Conservation (phyloP, 1,284 basidiomycete species). For the Cystobasidium pallidum region DNA sequence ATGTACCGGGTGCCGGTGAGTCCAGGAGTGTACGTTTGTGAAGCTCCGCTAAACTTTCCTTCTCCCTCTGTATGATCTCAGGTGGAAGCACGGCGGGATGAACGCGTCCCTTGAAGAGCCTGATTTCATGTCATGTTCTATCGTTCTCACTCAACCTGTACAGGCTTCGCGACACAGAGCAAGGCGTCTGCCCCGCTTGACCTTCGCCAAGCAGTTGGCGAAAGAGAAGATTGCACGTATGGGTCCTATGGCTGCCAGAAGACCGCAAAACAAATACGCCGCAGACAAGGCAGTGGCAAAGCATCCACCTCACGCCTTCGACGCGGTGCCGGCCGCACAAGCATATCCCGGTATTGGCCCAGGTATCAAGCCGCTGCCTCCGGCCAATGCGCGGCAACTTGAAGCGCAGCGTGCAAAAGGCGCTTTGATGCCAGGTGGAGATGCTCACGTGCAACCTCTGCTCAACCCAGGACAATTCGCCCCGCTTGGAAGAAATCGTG, state of each 20-base stretch:
- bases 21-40: not conserved
- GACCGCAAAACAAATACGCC: conserved; percentile 21
- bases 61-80: not conserved
- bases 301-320: not conserved
- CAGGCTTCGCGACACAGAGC: conserved; percentile 2
- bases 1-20: conserved; percentile 43
- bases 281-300: conserved; percentile 15
- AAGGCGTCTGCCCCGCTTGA: conserved; percentile 8
- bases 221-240: conserved; percentile 19
- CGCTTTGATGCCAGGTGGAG: not conserved
- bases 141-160: conserved; percentile 19
- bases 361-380: not conserved
- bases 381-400: not conserved
- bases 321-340: not conserved
- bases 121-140: conserved; percentile 37
- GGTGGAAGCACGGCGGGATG: conserved; percentile 39
- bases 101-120: conserved; percentile 25
- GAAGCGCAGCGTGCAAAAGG: not conserved
- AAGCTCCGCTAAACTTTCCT: not conserved
- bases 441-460: not conserved
- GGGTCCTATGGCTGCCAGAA: conserved; percentile 18
- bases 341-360: not conserved
- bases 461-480: not conserved
- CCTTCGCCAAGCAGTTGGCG: conserved; percentile 7
- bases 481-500: not conserved